Base-by-base conservation (phyloP, 768 basidiomycete genomes). In the Antrodiella citrinella region DNA sequence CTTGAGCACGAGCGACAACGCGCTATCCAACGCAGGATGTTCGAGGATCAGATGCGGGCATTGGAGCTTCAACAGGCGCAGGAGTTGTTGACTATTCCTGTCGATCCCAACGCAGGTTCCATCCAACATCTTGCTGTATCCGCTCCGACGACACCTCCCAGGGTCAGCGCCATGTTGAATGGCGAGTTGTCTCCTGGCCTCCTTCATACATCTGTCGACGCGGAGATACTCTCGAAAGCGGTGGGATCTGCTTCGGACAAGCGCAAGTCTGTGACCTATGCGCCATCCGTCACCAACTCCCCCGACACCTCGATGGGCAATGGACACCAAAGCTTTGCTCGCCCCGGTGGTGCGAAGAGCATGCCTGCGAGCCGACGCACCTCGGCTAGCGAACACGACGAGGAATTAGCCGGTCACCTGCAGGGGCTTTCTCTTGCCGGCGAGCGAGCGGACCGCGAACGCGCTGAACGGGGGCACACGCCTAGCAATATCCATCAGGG, bases 41-140 rank as follows among this genome's bases (percentile, higher is more conserved):
- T 97, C 67, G 94, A 98, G 69, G 91, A 95, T 60, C 92, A 96
- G 70, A 96, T 96, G 94, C 85, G 86, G 49, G 82, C 77, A 48
- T 78, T 98, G 56, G 93, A 97, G 70, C 84, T 86, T 56, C 84
- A 91, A 66, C 94, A 98, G 69, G 83, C 82, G 11, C 84, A 87
- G 56, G 89, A 92, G 64, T 76, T 92, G 35, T 80, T 93, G 60
- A 78, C 67, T 57, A 76, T 91, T 58, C 86, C 86, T 26, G 79
- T 77, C 62, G 84, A 70, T 53, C 50, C 62, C 24, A 62, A 72
- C 51, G 69, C 71, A 4, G 71, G 74, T 45, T n/a, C n/a, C n/a
- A 67, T 84, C 21, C 83, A 86, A 61, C 86, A 90, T 59, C 66
- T 92, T 44, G 91, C 92, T 13, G 86, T 88, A 49, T 92, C 91